phyloP scores from a whole-genome alignment of 495 filamentous ascomycete species.

The Annulohypoxylon maeteangense region DNA sequence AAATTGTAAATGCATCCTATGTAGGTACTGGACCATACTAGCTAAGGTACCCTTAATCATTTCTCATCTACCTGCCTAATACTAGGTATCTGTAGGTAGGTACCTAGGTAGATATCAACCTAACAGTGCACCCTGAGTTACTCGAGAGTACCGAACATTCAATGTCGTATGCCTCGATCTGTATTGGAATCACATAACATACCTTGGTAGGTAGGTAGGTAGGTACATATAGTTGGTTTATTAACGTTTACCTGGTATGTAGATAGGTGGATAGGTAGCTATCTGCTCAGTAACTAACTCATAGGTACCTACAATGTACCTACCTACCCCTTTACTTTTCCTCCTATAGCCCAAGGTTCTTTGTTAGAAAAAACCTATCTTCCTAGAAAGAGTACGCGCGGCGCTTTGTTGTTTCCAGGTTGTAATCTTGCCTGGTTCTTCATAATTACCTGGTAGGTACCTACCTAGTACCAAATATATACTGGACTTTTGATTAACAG shows the following conservation, averaged over 20 bases:
- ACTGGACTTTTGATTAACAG: not conserved
- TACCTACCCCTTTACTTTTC: not conserved
- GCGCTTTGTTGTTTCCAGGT: constrained; percentile 20
- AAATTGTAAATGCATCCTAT: too few species aligned
- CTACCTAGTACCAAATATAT: too few species aligned
- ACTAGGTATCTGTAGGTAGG: too few species aligned
- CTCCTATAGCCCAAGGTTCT: constrained; percentile 1
- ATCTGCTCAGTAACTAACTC: too few species aligned
- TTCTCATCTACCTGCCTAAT: too few species aligned
- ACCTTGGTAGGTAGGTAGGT: too few species aligned
- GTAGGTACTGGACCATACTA: not conserved
- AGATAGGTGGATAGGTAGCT: too few species aligned
- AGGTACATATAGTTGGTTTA: too few species aligned
- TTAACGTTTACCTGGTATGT: too few species aligned
- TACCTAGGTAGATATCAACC: not conserved
- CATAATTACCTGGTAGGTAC: too few species aligned
- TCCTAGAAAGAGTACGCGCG: constrained; percentile 8
- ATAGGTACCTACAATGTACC: too few species aligned
- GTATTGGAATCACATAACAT: not conserved
- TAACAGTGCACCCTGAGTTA: not conserved
- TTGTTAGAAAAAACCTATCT: not conserved
- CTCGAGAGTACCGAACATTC: not conserved
- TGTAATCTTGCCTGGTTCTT: not conserved
- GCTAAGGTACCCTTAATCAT: too few species aligned
- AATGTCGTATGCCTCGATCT: not conserved